A percentile compares a stretch with the other conserved stretches of the same genome.
These are phyloP conservation scores for Cladosporium sp. DNA, from an alignment of 2,329 filamentous ascomycete genomes.

Conservation along the genomic window DNA sequence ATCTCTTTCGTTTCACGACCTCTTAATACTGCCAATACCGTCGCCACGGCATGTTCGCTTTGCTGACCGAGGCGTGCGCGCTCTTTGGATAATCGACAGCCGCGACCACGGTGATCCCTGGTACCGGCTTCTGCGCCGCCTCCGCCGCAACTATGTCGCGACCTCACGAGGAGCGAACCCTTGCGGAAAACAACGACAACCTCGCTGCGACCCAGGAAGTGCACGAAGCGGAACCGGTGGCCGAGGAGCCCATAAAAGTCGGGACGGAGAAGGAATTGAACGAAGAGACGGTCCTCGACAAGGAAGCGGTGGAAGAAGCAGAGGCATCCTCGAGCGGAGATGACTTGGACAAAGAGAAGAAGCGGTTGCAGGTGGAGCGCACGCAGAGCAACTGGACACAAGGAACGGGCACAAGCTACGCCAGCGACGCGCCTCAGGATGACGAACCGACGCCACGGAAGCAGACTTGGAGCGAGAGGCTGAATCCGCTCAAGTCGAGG, in stretches of 20 bases:
- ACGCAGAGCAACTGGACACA: conserved; percentile 30
- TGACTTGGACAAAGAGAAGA: conserved; percentile 15
- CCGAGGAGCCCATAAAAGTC: conserved; percentile 31
- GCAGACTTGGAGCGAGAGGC: conserved; percentile 57
- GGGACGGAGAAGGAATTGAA: conserved; percentile 31
- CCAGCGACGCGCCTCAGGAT: conserved; percentile 16
- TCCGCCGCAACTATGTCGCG: conserved; percentile 4
- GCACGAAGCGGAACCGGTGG: conserved; percentile 34
- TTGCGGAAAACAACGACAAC: conserved; percentile 8
- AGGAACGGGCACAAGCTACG: conserved; percentile 27
- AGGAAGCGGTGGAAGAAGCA: conserved; percentile 18
- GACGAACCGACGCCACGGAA: conserved; percentile 28
- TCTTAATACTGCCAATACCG: background rate
- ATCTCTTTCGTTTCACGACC: background rate
- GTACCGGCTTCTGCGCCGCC: background rate
- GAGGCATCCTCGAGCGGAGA: conserved; percentile 12
- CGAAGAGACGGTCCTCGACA: conserved; percentile 29
- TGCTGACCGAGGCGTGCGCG: background rate
- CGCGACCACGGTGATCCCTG: background rate
- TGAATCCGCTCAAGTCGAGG: conserved; percentile 45
- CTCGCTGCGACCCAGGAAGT: conserved; percentile 6
- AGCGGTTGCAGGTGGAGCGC: conserved; percentile 18
- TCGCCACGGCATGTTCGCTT: conserved; percentile 1
- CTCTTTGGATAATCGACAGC: background rate
- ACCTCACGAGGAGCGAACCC: conserved; percentile 2